These are phyloP conservation scores for Bacidia rubella DNA, from an alignment of 495 filamentous ascomycete species.

Conservation along the genomic window DNA sequence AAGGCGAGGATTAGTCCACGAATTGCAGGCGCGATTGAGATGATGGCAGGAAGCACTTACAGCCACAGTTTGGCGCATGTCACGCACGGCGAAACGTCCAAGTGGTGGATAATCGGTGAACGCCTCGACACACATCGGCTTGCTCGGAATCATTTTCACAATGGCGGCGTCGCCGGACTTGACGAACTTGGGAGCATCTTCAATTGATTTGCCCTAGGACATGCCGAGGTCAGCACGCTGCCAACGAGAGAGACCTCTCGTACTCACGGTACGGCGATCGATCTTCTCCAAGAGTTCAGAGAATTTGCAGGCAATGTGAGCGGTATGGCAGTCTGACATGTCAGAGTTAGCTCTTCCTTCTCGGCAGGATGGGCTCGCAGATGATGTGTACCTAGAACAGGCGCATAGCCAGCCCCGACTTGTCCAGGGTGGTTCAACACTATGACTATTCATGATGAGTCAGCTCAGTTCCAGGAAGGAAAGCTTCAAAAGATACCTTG, in stretches of 20 bases:
- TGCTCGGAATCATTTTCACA: constrained; percentile 99
- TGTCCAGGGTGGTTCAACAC: constrained; percentile 99
- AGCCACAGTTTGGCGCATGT: constrained; percentile 25
- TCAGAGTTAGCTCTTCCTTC: too few species aligned
- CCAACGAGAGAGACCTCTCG: too few species aligned
- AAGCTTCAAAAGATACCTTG: too few species aligned
- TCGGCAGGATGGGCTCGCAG: too few species aligned
- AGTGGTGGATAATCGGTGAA: constrained; percentile 99
- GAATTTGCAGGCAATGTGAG: constrained; percentile 99
- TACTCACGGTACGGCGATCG: constrained; percentile 98
- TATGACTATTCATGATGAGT: too few species aligned
- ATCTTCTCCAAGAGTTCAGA: constrained; percentile 98
- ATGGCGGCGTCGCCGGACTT: constrained; percentile 99
- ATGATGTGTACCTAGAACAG: too few species aligned
- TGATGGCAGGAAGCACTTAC: not conserved
- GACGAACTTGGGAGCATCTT: constrained; percentile 90
- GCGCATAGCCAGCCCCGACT: constrained; percentile 96
- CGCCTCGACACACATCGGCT: constrained; percentile 99
- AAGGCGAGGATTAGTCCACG: constrained; percentile 52
- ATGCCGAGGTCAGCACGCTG: too few species aligned
- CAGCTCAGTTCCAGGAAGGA: too few species aligned
- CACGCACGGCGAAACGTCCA: constrained; percentile 96
- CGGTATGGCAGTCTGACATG: constrained; percentile 99
- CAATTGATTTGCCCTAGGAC: constrained; percentile 96
- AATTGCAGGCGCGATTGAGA: constrained; percentile 51